Evolutionary conservation across 2,329 filamentous ascomycete genomes (phyloP), one percentile per base, ranked within the genome.

Genomic region (Pseudopithomyces maydicus): DNA sequence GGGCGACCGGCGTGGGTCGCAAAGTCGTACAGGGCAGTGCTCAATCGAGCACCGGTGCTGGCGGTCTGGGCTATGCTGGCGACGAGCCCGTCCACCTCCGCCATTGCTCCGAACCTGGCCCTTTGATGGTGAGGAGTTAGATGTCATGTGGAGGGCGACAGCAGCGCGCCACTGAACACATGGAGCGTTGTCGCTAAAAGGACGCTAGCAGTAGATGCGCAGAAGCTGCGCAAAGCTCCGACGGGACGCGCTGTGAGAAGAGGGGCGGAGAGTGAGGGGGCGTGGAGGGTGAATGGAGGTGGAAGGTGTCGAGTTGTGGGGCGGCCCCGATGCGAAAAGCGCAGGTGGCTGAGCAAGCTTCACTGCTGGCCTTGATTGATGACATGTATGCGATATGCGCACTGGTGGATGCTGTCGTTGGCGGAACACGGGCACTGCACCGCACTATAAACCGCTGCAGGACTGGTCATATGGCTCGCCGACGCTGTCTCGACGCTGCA

Each of bases 11-110:
- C 66, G 10, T 63, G 61, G 32, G 46, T 57, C 26, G 61, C 64
- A 54, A 56, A 67, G 42, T 66, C 57, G 57, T 68, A 68, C 32
- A 73, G 44, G 5, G 59, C 57, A 17, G 63, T 63, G 11, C 66
- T 70, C 14, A 73, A 47, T 47, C 66, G 64, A 5, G 60, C 55
- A 19, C 69, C 69, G 3, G 62, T 59, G 17, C 57, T 64, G 22
- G 68, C 67, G 17, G 70, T 64, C 26, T 68, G 66, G 19, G 68
- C 50, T 52, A 72, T 66, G 53, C 65, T 68, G 17, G 65, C 65
- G 19, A 63, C 62, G 15, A 71, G 57, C 15, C 67, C 66, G 4
- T 67, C 26, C 44, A 66, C 42, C 55, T 69, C 68, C 15, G 67
- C 66, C 67, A 72, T 72, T 45, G 56, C 43, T 39, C 33, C 19